Percentiles rank a stretch among this genome's conserved stretches.
Conservation (phyloP, 1,139 yeast species). For the Suhomyces choctaworum region DNA sequence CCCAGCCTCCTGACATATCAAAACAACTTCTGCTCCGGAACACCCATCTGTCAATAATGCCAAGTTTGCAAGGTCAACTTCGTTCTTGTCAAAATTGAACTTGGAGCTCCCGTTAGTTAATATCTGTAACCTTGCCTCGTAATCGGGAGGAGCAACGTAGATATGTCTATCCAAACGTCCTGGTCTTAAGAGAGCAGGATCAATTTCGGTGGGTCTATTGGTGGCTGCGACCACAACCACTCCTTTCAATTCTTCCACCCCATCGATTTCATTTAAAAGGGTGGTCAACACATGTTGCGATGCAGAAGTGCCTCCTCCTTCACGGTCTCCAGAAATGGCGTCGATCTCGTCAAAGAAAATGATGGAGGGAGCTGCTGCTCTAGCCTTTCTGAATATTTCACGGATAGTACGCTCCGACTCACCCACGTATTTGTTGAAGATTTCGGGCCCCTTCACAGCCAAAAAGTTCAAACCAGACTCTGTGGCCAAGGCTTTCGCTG, state of each 20-base stretch:
- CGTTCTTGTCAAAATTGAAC: conserved; percentile 47
- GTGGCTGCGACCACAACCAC: conserved; percentile 95
- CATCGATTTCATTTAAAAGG: conserved; percentile 89
- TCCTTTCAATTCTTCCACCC: conserved; percentile 90
- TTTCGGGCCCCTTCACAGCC: conserved; percentile 95
- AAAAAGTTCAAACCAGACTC: conserved; percentile 90
- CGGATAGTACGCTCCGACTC: conserved; percentile 88
- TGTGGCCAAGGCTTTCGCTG: conserved; percentile 93
- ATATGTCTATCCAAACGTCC: conserved; percentile 92
- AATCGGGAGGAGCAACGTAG: conserved; percentile 90
- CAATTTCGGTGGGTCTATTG: conserved; percentile 89
- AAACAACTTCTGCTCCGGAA: conserved; percentile 94
- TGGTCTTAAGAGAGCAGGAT: conserved; percentile 87
- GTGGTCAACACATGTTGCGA: conserved; percentile 87
- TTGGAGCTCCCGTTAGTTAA: conserved; percentile 64
- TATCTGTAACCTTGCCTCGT: conserved; percentile 74
- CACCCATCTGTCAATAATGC: conserved; percentile 78
- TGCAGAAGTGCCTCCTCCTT: conserved; percentile 62
- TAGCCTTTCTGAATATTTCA: conserved; percentile 86
- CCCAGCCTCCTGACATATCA: conserved; percentile 94
- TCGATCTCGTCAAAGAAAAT: conserved; percentile 95
- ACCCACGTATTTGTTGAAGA: conserved; percentile 91
- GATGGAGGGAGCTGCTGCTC: conserved; percentile 91
- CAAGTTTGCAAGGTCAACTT: conserved; percentile 49
- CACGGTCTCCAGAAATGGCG: conserved; percentile 79